Evolutionary conservation across 1,139 yeast species (phyloP).

Genomic region (Magnusiomyces sp.): DNA sequence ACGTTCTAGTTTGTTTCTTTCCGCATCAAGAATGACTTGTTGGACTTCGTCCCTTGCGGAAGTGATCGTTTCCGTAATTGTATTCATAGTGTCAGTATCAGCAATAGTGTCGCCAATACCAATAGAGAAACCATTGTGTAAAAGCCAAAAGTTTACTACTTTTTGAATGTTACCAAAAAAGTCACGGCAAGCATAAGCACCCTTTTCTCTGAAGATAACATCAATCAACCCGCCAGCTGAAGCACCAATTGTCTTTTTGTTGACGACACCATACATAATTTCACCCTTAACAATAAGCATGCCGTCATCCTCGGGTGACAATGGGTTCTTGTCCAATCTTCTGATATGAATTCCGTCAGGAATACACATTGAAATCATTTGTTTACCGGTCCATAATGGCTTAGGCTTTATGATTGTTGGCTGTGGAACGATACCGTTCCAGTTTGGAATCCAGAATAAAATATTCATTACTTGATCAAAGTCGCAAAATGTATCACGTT

Average conservation of each 20-base stretch:
- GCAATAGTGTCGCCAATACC: slow-evolving; percentile 99
- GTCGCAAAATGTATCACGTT: slow-evolving; percentile 80
- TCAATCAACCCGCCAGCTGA: slow-evolving; percentile 97
- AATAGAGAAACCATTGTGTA: slow-evolving; percentile 94
- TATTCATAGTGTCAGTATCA: slow-evolving; percentile 90
- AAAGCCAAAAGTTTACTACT: slow-evolving; percentile 91
- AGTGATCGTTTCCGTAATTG: slow-evolving; percentile 84
- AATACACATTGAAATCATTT: slow-evolving; percentile 81
- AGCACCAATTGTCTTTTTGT: slow-evolving; percentile 96
- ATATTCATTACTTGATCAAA: slow-evolving; percentile 94
- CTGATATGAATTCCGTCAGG: slow-evolving; percentile 94
- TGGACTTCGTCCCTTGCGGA: slow-evolving; percentile 91
- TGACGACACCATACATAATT: slow-evolving; percentile 93
- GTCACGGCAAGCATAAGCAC: slow-evolving; percentile 82
- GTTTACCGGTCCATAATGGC: slow-evolving; percentile 97
- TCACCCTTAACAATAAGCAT: slow-evolving; percentile 91
- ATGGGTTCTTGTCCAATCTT: slow-evolving; percentile 81
- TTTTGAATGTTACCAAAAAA: slow-evolving; percentile 90
- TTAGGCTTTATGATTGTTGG: slow-evolving; percentile 93
- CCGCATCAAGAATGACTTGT: slow-evolving; percentile 87
- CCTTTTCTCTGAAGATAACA: slow-evolving; percentile 95
- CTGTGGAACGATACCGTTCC: slow-evolving; percentile 98
- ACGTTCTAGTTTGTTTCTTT: slow-evolving; percentile 75
- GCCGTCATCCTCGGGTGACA: slow-evolving; percentile 84
- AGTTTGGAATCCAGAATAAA: slow-evolving; percentile 93